Base-by-base conservation (phyloP, 345 rosid species). In the Excoecaria agallocha region DNA sequence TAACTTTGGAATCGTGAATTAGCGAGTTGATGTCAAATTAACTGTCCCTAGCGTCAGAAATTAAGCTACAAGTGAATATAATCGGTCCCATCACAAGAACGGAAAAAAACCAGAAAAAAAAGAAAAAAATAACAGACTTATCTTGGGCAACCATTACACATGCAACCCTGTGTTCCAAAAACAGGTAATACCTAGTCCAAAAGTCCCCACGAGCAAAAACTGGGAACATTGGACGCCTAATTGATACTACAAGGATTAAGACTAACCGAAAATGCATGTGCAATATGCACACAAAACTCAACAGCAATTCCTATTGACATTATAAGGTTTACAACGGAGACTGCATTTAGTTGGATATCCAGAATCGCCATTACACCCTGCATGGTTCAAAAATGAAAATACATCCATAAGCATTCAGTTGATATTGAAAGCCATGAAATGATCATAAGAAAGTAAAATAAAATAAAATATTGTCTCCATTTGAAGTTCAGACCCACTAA, bases 291-390 rank as follows among this genome's bases (percentile, higher is more conserved):
- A 64, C 98, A 95, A 75, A 95, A 95, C 88, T 95, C 99, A 30
- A 95, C 97, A 6, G 96, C 93, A 65, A 93, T 93, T 70, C 99
- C 98, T 38, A 93, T 95, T 30, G 99, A 84, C 99, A 95, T 91
- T 72, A 95, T 83, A 73, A 95, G 90, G 86, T 95, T 95, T 54
- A 93, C 99, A 49, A 95, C 97, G 0, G 99, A 95, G 48, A 95
- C 78, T 39, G 99, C 99, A 68, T 95, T 95, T 70, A 95, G 87
- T 85, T 95, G 99, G 78, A 95, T 93, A 60, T 80, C 74, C 68
- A 95, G 85, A 76, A 93, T 82, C 49, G 97, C 96, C 98, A 95
- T 95, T 68, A 95, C 88, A 17, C 99, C 99, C 99, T 95, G 89
- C 57, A 74, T 74, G n/a, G 63, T 46, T 68, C 19, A 74, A 62